These are phyloP conservation scores for Phytophthora vignae DNA, from an alignment of 352 stramenopile species.

Conservation along the genomic window DNA sequence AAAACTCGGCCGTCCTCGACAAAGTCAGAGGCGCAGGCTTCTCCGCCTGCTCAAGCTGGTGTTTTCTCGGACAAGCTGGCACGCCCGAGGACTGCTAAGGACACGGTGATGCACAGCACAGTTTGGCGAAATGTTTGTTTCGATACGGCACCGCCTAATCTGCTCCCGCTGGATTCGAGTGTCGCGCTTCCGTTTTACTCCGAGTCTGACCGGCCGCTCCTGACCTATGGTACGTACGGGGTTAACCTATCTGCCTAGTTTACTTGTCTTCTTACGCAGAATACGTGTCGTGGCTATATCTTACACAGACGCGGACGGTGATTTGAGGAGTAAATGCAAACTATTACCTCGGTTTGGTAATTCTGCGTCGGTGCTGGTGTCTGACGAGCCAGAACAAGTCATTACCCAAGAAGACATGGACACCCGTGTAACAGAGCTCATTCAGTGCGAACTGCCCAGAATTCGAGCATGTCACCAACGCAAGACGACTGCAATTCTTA, in stretches of 20 bases:
- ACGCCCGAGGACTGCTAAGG: constrained; percentile 33
- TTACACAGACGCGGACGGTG: constrained; percentile 49
- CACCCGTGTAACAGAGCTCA: constrained; percentile 43
- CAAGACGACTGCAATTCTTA: constrained; percentile 59
- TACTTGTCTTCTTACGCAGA: constrained; percentile 1
- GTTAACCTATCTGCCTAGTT: not conserved
- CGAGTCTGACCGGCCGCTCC: constrained; percentile 40
- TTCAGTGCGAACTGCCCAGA: constrained; percentile 53
- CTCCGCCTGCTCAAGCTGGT: constrained; percentile 10
- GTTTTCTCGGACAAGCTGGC: constrained; percentile 43
- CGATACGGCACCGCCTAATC: constrained; percentile 39
- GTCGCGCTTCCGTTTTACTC: constrained; percentile 39
- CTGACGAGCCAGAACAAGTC: constrained; percentile 11
- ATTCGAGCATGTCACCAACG: constrained; percentile 58
- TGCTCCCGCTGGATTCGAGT: constrained; percentile 36
- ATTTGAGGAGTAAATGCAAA: constrained; percentile 57
- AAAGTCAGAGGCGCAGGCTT: constrained; percentile 18
- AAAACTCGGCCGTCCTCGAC: constrained; percentile 24
- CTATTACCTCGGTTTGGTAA: constrained; percentile 59
- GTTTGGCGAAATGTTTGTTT: constrained; percentile 57
- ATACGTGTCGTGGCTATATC: constrained; percentile 1
- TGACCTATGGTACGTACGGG: constrained; percentile 49
- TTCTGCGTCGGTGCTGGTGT: constrained; percentile 29
- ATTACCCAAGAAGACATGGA: constrained; percentile 61
- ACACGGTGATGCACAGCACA: constrained; percentile 60